These are phyloP conservation scores for Cucumis cinereus DNA, from an alignment of 306 rosid genomes.

Conservation along the genomic window DNA sequence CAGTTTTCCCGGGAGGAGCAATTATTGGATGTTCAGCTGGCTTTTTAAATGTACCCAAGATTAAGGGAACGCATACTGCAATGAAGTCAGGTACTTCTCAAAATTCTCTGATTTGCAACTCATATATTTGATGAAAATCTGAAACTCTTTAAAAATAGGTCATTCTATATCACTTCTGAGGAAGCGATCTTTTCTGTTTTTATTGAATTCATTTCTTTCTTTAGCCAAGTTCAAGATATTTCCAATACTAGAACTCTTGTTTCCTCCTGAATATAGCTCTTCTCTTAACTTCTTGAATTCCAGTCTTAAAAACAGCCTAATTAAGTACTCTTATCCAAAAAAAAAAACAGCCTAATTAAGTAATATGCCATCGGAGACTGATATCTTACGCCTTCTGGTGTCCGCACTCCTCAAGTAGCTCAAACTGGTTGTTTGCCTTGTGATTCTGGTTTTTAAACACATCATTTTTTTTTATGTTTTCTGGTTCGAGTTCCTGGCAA, in stretches of 20 bases:
- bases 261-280: background rate
- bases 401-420: background rate
- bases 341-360: background rate
- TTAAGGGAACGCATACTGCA: constrained; percentile 91
- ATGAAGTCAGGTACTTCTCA: constrained; percentile 74
- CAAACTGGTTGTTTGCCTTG: background rate
- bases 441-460: background rate
- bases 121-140: background rate
- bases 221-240: background rate
- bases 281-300: background rate
- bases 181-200: background rate
- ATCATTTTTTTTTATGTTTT: background rate
- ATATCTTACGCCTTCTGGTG: background rate
- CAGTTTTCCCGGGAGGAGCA: constrained; percentile 99
- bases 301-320: background rate
- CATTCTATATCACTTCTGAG: background rate
- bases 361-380: background rate
- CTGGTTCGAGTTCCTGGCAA: background rate
- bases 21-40: constrained; percentile 94
- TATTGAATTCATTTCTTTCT: background rate
- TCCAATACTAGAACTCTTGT: background rate
- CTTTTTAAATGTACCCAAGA: constrained; percentile 86
- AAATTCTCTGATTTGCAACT: background rate
- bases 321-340: too few relatives aligned
- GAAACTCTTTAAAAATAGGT: background rate